A percentile compares a stretch with the other conserved stretches of the same genome.
phyloP scores from a whole-genome alignment of 306 rosid species.

The Malus asiatica region DNA sequence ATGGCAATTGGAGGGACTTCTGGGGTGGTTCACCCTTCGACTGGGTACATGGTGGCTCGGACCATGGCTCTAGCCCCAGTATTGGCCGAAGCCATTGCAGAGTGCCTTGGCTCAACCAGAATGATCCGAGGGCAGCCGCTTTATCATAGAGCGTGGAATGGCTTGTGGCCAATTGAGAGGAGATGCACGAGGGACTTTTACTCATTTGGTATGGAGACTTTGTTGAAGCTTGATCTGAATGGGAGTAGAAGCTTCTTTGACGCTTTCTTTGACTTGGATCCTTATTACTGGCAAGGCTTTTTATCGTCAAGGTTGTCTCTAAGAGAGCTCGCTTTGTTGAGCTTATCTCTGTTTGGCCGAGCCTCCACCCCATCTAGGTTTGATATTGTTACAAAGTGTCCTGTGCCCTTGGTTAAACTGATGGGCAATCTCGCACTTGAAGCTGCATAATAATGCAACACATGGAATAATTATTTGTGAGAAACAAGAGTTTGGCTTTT shows the following conservation, averaged over 20 bases:
- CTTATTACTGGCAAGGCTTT: conserved; percentile 74
- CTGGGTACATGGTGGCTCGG: conserved; percentile 76
- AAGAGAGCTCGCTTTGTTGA: conserved; percentile 38
- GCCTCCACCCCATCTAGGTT: conserved; percentile 59
- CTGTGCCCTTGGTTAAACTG: conserved; percentile 63
- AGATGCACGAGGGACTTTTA: conserved; percentile 54
- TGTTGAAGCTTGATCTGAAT: conserved; percentile 72
- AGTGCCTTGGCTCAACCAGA: conserved; percentile 72
- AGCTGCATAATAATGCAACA: conserved; percentile 26
- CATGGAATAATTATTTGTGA: neutral
- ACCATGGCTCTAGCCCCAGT: conserved; percentile 51
- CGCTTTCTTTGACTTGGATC: conserved; percentile 72
- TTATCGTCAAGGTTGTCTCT: conserved; percentile 67
- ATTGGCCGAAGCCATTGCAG: conserved; percentile 46
- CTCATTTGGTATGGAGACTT: conserved; percentile 81
- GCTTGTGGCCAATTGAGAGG: conserved; percentile 70
- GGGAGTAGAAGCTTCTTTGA: conserved; percentile 67
- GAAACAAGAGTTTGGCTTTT: neutral
- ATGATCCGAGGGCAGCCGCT: conserved; percentile 71
- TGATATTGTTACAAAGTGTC: conserved; percentile 72
- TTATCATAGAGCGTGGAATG: conserved; percentile 53
- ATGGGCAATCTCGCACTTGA: conserved; percentile 58
- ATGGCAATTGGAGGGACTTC: conserved; percentile 73
- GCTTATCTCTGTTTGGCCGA: conserved; percentile 52
- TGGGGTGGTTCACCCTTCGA: conserved; percentile 82